These are phyloP conservation scores for Backusella psychrophila DNA, from an alignment of 192 early-diverging fungal genomes.

Conservation along the genomic window DNA sequence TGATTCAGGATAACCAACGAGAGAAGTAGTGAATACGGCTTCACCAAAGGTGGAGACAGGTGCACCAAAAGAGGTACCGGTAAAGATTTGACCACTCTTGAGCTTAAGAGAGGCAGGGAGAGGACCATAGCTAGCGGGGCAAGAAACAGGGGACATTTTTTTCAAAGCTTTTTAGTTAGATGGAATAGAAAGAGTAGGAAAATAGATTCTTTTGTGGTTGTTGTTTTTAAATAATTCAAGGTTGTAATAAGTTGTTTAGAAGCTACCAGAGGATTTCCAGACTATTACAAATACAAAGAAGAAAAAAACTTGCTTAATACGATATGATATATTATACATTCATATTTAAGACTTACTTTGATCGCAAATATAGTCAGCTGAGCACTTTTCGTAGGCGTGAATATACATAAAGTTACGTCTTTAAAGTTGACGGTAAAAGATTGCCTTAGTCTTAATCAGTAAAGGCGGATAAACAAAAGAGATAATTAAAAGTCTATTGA, in stretches of 20 bases:
- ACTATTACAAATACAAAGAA: conserved; percentile 9
- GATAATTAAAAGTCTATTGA: background rate
- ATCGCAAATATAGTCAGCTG: conserved; percentile 90
- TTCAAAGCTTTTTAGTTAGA: conserved; percentile 4
- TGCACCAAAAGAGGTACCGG: conserved; percentile 87
- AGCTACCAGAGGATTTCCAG: conserved; percentile 27
- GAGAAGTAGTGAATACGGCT: conserved; percentile 91
- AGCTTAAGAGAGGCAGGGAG: conserved; percentile 71
- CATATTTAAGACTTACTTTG: conserved; percentile 51
- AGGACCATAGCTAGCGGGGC: conserved; percentile 19
- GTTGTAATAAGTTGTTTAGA: background rate
- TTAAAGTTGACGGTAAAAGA: background rate
- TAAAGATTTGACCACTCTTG: conserved; percentile 77
- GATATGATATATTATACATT: background rate
- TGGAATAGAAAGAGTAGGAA: background rate
- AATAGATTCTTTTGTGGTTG: background rate
- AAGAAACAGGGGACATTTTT: conserved; percentile 2
- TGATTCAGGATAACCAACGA: conserved; percentile 96
- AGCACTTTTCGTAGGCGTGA: conserved; percentile 85
- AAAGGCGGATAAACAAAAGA: background rate
- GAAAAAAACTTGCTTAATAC: background rate
- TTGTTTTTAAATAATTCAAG: background rate
- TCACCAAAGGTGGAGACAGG: conserved; percentile 74
- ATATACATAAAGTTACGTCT: conserved; percentile 58
- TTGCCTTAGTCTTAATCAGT: background rate